Base-by-base conservation (phyloP, 148 eudicot species). In the Arbutus unedo region DNA sequence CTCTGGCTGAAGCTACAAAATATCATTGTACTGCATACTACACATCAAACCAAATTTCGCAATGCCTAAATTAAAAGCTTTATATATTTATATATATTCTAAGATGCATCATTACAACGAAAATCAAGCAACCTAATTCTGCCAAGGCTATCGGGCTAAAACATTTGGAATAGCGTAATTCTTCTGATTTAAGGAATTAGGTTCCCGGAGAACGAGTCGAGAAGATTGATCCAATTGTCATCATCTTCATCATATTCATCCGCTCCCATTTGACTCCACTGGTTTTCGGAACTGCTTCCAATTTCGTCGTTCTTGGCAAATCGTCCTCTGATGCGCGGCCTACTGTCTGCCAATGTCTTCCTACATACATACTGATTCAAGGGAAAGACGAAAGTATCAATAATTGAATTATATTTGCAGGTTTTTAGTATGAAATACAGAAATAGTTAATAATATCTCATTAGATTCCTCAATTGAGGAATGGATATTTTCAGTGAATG, bases 271-370 rank as follows among this genome's bases (percentile, higher is more conserved):
- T 82, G 83, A 86, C 83, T 85, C 87, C 92, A 88, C 74, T 87
- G 82, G 82, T 74, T 74, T 54, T 86, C 86, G 49, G 82, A 11
- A 11, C 81, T 83, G 78, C 87, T 86, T 62, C 88, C 88, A 5
- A 82, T 84, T 84, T 92, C 96, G 79, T 93, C 96, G 16, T 93
- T 97, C 87, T 89, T 90, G 11, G 97, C 95, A 80, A 94, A 94
- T 21, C 99, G 88, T 38, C 98, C 99, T 83, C 93, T 92, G 54
- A 97, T 87, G 18, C 98, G 88, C 21, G 97, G 96, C 80, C 99
- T 83, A 75, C 93, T 94, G 54, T 94, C 99, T 3, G 99, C 99
- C 84, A 97, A 83, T 62, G 97, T 91, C 89, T 97, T 97, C 90
- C 99, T 89, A 82, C 99, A 97, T 60, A 89, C 91, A 84, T 97